Conservation (phyloP, 306 rosid genomes). For the Acacia acuminata region DNA sequence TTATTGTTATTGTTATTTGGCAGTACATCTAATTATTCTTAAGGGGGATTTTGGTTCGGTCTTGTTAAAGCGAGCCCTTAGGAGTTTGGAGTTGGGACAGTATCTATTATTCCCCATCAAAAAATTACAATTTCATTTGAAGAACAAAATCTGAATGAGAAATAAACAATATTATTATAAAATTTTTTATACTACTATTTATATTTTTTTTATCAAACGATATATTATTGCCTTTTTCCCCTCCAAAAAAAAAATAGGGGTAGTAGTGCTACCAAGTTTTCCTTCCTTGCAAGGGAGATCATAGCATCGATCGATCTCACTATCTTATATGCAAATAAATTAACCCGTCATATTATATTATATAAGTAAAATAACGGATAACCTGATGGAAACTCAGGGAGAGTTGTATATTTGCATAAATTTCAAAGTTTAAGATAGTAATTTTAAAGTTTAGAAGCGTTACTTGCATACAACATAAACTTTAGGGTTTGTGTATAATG, state of each 20-base stretch:
- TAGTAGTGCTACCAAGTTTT: not conserved
- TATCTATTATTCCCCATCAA: too few relatives aligned
- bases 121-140: too few relatives aligned
- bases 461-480: not conserved
- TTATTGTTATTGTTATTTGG: too few relatives aligned
- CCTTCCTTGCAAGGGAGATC: not conserved
- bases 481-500: not conserved
- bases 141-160: too few relatives aligned
- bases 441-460: not conserved
- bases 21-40: not conserved
- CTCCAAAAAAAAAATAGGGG: not conserved
- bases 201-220: not conserved
- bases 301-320: not conserved
- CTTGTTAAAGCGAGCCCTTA: too few relatives aligned
- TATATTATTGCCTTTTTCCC: not conserved
- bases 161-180: too few relatives aligned
- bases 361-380: too few relatives aligned
- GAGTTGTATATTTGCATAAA: not conserved
- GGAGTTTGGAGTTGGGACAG: too few relatives aligned
- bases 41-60: too few relatives aligned
- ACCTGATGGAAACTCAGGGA: not conserved
- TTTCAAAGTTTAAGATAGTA: too few relatives aligned
- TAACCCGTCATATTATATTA: not conserved
- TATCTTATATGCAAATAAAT: not conserved
- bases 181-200: too few relatives aligned